These are phyloP conservation scores for Elymus sibiricus DNA, from an alignment of 176 grass and related monocot genomes.

Conservation along the genomic window DNA sequence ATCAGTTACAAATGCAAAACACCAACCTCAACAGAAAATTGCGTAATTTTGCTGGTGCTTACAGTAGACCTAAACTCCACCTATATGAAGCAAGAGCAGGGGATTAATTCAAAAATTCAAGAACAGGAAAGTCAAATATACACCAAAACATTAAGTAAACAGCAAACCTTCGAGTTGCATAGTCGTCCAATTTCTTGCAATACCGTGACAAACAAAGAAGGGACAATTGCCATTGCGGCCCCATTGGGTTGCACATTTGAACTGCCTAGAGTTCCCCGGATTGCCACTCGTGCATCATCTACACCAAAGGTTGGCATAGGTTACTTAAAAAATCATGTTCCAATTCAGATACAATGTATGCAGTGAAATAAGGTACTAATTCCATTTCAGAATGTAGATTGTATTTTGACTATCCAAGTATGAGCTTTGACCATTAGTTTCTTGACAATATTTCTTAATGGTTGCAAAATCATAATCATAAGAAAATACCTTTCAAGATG, in stretches of 20 bases:
- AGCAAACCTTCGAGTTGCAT: constrained; percentile 66
- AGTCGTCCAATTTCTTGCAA: constrained; percentile 80
- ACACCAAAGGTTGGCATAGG: constrained; percentile 29
- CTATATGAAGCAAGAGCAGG: constrained; percentile 35
- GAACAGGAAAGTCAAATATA: background rate
- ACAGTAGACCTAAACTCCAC: constrained; percentile 78
- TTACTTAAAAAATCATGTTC: constrained; percentile 16
- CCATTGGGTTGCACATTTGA: constrained; percentile 48
- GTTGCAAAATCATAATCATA: background rate
- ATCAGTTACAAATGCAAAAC: background rate
- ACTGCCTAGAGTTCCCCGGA: constrained; percentile 37
- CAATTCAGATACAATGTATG: constrained; percentile 6
- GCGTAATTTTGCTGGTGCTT: constrained; percentile 52
- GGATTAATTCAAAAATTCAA: constrained; percentile 1
- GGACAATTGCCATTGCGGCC: constrained; percentile 32
- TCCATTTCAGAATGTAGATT: background rate
- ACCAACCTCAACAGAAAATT: constrained; percentile 84
- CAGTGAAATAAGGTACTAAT: background rate
- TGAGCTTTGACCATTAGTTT: background rate
- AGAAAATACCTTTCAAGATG: background rate
- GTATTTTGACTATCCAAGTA: background rate
- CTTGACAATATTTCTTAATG: background rate
- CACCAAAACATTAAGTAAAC: constrained; percentile 10
- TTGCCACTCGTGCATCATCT: constrained; percentile 56
- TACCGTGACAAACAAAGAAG: constrained; percentile 62